Evolutionary conservation across 352 stramenopile species (phyloP).

Genomic region (Globisporangium middletonii): DNA sequence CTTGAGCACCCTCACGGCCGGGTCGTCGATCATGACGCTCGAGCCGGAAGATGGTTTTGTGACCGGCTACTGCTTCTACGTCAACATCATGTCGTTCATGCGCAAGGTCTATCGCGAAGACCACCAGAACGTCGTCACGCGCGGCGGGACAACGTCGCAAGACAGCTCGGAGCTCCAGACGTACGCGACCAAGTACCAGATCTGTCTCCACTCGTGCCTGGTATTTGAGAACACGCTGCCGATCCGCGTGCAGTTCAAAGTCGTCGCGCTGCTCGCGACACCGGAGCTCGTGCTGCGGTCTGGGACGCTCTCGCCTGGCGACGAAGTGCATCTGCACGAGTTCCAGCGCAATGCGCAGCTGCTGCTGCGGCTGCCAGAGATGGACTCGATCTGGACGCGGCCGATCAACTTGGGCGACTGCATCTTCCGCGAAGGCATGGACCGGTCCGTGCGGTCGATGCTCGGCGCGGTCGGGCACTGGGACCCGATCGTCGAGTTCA

Average conservation of each 20-base stretch:
- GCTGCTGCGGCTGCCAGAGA: slow-evolving; percentile 69
- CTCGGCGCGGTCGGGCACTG: slow-evolving; percentile 42
- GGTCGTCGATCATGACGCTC: slow-evolving; percentile 64
- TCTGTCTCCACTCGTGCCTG: slow-evolving; percentile 75
- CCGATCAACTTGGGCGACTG: slow-evolving; percentile 69
- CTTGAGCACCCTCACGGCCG: slow-evolving; percentile 49
- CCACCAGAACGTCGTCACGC: slow-evolving; percentile 65
- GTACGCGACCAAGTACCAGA: slow-evolving; percentile 87
- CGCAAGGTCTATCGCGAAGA: slow-evolving; percentile 87
- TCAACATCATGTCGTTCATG: slow-evolving; percentile 77
- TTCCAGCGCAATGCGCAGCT: slow-evolving; percentile 76
- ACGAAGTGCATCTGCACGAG: slow-evolving; percentile 79
- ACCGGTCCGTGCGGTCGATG: slow-evolving; percentile 54
- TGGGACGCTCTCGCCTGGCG: slow-evolving; percentile 72
- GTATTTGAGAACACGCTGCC: slow-evolving; percentile 86
- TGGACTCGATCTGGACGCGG: slow-evolving; percentile 82
- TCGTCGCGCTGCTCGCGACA: slow-evolving; percentile 36
- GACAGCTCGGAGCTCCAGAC: slow-evolving; percentile 51
- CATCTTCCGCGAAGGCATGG: slow-evolving; percentile 78
- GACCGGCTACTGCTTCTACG: slow-evolving; percentile 79
- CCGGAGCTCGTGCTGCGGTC: slow-evolving; percentile 33
- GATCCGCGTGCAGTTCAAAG: slow-evolving; percentile 80
- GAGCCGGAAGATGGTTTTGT: slow-evolving; percentile 50
- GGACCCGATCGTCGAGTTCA: slow-evolving; percentile 72
- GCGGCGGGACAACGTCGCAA: slow-evolving; percentile 34